These are phyloP conservation scores for Cystobasidium pallidum DNA, from an alignment of 1,284 basidiomycete genomes.

Conservation along the genomic window DNA sequence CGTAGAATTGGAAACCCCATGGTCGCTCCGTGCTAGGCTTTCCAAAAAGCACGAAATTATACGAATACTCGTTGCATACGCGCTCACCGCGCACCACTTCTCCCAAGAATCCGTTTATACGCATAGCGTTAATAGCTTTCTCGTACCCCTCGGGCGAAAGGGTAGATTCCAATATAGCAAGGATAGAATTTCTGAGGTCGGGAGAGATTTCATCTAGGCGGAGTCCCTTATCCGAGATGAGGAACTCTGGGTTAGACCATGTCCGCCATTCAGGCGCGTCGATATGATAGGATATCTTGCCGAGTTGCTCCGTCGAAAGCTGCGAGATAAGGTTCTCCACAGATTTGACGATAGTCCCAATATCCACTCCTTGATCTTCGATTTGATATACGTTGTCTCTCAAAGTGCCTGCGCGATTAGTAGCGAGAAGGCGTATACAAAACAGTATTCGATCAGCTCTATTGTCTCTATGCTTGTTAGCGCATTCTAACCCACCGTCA, in stretches of 20 bases:
- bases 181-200: slow-evolving; percentile 51
- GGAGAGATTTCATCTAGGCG: slow-evolving; percentile 55
- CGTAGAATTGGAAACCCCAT: slow-evolving; percentile 57
- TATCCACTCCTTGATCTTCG: slow-evolving; percentile 55
- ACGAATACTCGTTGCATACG: slow-evolving; percentile 56
- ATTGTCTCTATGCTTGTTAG: too few relatives aligned
- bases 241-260: slow-evolving; percentile 53
- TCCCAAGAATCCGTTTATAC: slow-evolving; percentile 56
- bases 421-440: background rate
- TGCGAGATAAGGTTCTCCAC: slow-evolving; percentile 49
- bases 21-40: slow-evolving; percentile 50
- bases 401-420: slow-evolving; percentile 12
- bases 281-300: slow-evolving; percentile 52
- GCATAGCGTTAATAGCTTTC: slow-evolving; percentile 52
- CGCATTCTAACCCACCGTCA: slow-evolving; percentile 22
- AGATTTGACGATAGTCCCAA: slow-evolving; percentile 52
- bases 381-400: slow-evolving; percentile 29
- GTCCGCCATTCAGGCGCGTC: slow-evolving; percentile 53
- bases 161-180: slow-evolving; percentile 53
- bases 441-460: slow-evolving; percentile 20
- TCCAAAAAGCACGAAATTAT: slow-evolving; percentile 53
- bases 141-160: slow-evolving; percentile 54
- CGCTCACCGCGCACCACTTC: slow-evolving; percentile 54
- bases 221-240: slow-evolving; percentile 53
- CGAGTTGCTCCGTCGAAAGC: slow-evolving; percentile 48